Evolutionary conservation across 768 basidiomycete genomes (phyloP).

Genomic region (Pholiota microspora): DNA sequence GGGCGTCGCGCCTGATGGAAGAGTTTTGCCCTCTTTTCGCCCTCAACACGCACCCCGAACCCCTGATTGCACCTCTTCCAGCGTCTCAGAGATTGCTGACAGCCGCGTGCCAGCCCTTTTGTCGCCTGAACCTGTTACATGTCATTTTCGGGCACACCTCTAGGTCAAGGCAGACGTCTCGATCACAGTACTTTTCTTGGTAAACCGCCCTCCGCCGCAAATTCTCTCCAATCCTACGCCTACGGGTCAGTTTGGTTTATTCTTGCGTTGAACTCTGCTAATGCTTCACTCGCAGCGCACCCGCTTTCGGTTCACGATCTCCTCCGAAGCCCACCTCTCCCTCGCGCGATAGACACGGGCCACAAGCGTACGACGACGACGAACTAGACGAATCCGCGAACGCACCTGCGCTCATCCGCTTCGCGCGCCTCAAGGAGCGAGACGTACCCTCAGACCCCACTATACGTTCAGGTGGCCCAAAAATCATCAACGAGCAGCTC

Average conservation of each 20-base stretch:
- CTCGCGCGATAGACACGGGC: conserved; percentile 29
- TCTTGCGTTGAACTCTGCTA: conserved; percentile 17
- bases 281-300: conserved; percentile 41
- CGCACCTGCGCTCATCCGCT: conserved; percentile 40
- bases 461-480: conserved; percentile 35
- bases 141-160: conserved; percentile 84
- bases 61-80: conserved; percentile 6
- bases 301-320: conserved; percentile 53
- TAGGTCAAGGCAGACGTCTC: conserved; percentile 84
- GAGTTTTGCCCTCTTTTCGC: conserved; percentile 15
- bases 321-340: conserved; percentile 51
- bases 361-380: conserved; percentile 11
- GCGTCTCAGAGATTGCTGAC: conserved; percentile 10
- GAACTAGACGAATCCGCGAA: conserved; percentile 36
- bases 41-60: conserved; percentile 3
- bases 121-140: conserved; percentile 44
- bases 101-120: conserved; percentile 14
- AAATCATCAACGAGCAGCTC: conserved; percentile 43
- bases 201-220: conserved; percentile 43
- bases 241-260: conserved; percentile 54
- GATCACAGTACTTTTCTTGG: conserved; percentile 79
- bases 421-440: conserved; percentile 42
- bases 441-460: conserved; percentile 29
- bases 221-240: conserved; percentile 58
- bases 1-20: conserved; percentile 20